Percentiles rank a stretch among this genome's conserved stretches.
Evolutionary conservation across 225 moss, liverwort and hornwort genomes (phyloP).

Genomic region (Thuidium tamariscinum): DNA sequence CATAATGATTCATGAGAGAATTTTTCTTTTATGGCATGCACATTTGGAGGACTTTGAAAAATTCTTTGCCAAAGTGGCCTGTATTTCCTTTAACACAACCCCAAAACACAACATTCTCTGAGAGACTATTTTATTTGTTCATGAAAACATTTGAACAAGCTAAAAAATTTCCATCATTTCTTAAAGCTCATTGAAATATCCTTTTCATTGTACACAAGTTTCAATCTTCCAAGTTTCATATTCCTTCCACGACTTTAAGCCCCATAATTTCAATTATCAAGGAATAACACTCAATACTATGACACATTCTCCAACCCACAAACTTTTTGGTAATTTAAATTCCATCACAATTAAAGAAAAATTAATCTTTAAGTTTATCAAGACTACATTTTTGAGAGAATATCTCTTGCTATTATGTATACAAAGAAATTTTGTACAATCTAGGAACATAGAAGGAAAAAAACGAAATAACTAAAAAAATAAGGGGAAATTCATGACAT

Average conservation of each 20-base stretch:
- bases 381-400: not conserved
- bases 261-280: not conserved
- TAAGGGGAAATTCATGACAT: not conserved
- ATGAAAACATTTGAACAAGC: not conserved
- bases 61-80: not conserved
- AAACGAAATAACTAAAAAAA: not conserved
- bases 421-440: not conserved
- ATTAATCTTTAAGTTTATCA: too few species aligned
- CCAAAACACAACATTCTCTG: too few species aligned
- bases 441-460: too few species aligned
- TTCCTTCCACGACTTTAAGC: too few species aligned
- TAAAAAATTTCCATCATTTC: not conserved
- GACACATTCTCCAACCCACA: not conserved
- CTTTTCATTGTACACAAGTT: not conserved
- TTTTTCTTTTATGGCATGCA: not conserved
- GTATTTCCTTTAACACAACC: not conserved
- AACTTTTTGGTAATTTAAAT: too few species aligned
- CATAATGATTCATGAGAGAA: rapidly evolving
- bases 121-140: rapidly evolving
- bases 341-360: not conserved
- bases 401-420: not conserved
- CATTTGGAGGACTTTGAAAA: not conserved
- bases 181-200: not conserved
- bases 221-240: not conserved
- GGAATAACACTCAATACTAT: not conserved